phyloP scores from a whole-genome alignment of 345 rosid genomes.

The Syzygium jambos region DNA sequence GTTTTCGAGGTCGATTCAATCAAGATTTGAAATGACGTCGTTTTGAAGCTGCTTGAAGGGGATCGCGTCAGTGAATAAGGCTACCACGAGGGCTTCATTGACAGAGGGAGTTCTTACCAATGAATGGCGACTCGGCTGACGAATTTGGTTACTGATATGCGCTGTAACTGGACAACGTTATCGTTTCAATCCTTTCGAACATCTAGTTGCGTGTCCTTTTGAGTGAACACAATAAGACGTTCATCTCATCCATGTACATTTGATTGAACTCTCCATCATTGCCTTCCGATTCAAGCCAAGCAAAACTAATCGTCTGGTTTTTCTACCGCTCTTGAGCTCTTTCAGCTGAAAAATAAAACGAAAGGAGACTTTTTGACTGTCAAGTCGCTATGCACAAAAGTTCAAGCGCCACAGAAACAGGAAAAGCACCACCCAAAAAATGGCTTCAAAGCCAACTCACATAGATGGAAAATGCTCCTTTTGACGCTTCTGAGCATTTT shows the following conservation, averaged over 20 bases:
- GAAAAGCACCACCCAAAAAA: neutral
- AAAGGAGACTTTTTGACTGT: neutral
- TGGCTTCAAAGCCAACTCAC: neutral
- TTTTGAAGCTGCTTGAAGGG: neutral
- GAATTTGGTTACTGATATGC: neutral
- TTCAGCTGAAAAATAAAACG: neutral
- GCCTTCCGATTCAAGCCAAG: neutral
- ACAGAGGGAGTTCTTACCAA: neutral
- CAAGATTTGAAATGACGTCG: neutral
- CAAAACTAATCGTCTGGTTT: neutral
- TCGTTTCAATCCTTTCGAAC: neutral
- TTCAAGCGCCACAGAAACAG: neutral
- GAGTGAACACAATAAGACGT: neutral
- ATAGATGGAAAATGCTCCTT: neutral
- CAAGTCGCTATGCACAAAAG: neutral
- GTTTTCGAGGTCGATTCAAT: neutral
- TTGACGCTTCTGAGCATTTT: neutral
- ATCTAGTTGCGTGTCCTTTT: neutral
- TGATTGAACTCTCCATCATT: neutral
- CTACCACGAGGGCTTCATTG: neutral
- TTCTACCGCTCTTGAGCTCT: neutral
- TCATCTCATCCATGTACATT: neutral
- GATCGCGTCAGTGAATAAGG: neutral
- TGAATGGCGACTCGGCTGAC: neutral
- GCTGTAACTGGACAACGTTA: neutral